These are phyloP conservation scores for Xylaria polymorpha DNA, from an alignment of 2,329 filamentous ascomycete genomes.

Conservation along the genomic window DNA sequence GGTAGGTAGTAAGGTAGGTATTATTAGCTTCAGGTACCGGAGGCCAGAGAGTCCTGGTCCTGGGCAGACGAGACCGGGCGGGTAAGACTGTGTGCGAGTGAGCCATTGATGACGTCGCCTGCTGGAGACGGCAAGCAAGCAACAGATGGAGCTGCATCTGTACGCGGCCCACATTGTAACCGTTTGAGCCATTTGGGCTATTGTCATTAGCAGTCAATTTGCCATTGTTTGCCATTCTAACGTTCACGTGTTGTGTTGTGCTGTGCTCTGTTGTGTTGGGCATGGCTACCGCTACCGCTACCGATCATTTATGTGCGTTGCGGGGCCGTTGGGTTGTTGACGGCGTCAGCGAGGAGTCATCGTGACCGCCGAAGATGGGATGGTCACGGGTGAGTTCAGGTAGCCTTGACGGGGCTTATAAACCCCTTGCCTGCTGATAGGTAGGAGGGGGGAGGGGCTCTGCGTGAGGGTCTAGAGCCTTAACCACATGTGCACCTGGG, in stretches of 20 bases:
- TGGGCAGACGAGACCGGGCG: slow-evolving; percentile 9
- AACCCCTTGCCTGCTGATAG: background rate
- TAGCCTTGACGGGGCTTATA: slow-evolving; percentile 6
- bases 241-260: slow-evolving; percentile 13
- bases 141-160: background rate
- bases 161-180: slow-evolving; percentile 1
- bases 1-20: background rate
- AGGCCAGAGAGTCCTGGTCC: background rate
- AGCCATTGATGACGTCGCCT: slow-evolving; percentile 23
- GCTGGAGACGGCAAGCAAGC: slow-evolving; percentile 18
- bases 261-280: slow-evolving; percentile 27
- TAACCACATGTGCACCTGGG: too few species aligned
- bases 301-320: background rate
- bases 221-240: slow-evolving; percentile 2
- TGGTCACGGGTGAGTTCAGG: background rate
- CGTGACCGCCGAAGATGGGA: slow-evolving; percentile 12
- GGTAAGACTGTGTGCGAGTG: background rate
- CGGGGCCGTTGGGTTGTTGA: slow-evolving; percentile 17
- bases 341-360: slow-evolving; percentile 26
- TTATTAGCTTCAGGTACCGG: slow-evolving; percentile 26
- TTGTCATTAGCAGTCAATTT: background rate
- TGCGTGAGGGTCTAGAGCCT: background rate
- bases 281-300: slow-evolving; percentile 7
- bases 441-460: background rate
- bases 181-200: background rate